Evolutionary conservation across 2,329 filamentous ascomycete species (phyloP), one percentile per base, ranked within the genome.

Genomic region (Penicillium sp.): DNA sequence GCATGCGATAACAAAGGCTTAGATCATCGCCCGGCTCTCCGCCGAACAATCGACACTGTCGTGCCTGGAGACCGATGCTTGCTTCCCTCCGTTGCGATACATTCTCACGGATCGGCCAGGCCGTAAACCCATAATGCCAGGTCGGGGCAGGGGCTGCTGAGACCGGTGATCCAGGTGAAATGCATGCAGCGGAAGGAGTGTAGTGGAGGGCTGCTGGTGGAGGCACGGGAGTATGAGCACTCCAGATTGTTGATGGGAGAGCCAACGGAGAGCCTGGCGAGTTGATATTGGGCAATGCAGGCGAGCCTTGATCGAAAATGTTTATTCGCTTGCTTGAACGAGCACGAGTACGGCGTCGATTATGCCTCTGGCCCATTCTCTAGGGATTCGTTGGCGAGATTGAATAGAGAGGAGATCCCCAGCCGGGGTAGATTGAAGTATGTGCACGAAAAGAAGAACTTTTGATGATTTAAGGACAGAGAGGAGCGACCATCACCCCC

Each of bases 281-380:
- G n/a, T 61, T 58, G 53, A 30, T 37, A 64, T 51, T 56, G 42
- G 60, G 44, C 53, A 64, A 47, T 26, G 53, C 37, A 38, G 63
- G 26, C 30, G 19, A 22, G 13, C 37, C 58, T 63, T 59, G 64
- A 56, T 57, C 60, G 53, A 62, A 67, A 64, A 71, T 66, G 62
- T 56, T 69, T 65, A 57, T 68, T 66, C 71, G 70, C 63, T 77
- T 74, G 67, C 75, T 75, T 60, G 75, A 76, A 64, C 77, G 77
- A 67, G 77, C 75, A 64, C 79, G 76, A 63, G 76, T 79, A 55
- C 79, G 78, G 65, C 80, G 76, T 73, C 80, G 75, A 64, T 82
- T 82, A 65, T 82, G 80, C 66, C 78, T 78, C 67, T 81, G 80
- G 70, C 79, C 79, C 79, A 81, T 81, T 64, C 69, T 75, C 58